Evolutionary conservation across 2,329 filamentous ascomycete species (phyloP).

Genomic region (Scorias spongiosa): DNA sequence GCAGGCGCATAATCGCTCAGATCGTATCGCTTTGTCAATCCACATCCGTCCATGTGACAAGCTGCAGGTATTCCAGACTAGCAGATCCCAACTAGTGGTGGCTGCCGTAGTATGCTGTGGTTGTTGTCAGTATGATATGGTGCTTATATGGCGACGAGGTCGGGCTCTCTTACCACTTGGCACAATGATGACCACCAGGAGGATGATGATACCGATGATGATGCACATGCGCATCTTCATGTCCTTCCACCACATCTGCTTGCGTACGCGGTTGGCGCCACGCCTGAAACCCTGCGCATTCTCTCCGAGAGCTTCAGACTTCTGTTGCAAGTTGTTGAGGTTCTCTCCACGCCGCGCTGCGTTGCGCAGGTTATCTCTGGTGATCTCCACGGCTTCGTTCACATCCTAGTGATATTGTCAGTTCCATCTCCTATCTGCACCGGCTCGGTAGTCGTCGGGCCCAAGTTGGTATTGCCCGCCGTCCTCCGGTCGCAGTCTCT

Average conservation of each 20-base stretch:
- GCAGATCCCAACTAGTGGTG: slow-evolving; percentile 4
- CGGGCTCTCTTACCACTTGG: slow-evolving; percentile 51
- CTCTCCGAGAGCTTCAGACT: slow-evolving; percentile 81
- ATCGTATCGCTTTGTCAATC: no score
- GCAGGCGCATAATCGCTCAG: no score
- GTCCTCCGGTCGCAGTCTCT: no score
- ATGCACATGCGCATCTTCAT: slow-evolving; percentile 99
- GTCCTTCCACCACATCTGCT: slow-evolving; percentile 99
- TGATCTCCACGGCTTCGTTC: slow-evolving; percentile 83
- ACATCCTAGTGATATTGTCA: slow-evolving; percentile 56
- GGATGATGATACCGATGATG: slow-evolving; percentile 75
- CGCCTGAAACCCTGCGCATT: slow-evolving; percentile 92
- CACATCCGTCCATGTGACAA: no score
- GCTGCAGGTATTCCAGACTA: no score
- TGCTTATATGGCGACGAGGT: no score
- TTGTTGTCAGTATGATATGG: background rate
- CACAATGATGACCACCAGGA: slow-evolving; percentile 87
- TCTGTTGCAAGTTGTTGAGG: slow-evolving; percentile 77
- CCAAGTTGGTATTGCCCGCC: no score
- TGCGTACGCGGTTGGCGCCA: slow-evolving; percentile 84
- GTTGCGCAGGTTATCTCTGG: slow-evolving; percentile 96
- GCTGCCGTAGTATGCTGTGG: slow-evolving; percentile 10
- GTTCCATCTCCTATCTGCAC: slow-evolving; percentile 2
- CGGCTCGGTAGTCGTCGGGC: background rate
- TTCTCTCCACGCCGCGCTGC: slow-evolving; percentile 84